Base-by-base conservation (phyloP, 495 filamentous ascomycete species). In the Podospora fimiseda region DNA sequence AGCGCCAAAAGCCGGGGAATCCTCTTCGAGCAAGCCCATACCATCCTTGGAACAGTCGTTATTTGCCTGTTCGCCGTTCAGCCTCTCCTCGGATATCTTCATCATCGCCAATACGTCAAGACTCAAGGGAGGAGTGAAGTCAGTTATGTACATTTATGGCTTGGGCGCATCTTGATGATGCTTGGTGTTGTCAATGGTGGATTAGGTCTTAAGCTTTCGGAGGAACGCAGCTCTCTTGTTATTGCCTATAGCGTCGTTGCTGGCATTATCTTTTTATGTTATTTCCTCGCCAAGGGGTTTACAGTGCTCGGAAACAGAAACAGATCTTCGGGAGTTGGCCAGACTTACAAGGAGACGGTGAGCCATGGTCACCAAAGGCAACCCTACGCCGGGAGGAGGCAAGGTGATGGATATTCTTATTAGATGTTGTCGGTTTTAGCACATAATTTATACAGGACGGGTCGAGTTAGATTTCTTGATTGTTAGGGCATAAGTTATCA, bases 141-240 rank as follows among this genome's bases (percentile, higher is more conserved):
- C 63, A 79, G 76, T n/a, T 68, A 81, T 50, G 59, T 67, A 3
- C 88, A 91, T 61, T 80, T 85, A 58, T 89, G 87, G 86, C 79
- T 75, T 52, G 88, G 87, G 3, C 78, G 88, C 1, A 41, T 65
- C 5, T 56, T 88, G 30, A 74, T 90, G 20, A 59, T 74, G 2
- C 58, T 87, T n/a, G 88, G 81, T 2, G 71, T 88, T 30, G 70
- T 89, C 50, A 90, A 89, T 64, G 87, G 79, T 46, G 86, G 87
- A 0, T 65, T 88, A 3, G 87, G 87, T 1, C 71, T 89, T 13
- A 52, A 69, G 21, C 62, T 85, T n/a, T 65, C 76, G 15, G 55
- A 60, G 9, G 73, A 71, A 6, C 54, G 64, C 1, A 58, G 43
- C n/a, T 68, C 71, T 2, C 77, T 75, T 21, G 51, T 81, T 23